Conservation (phyloP, 2,329 filamentous ascomycete species). For the Colletotrichum lupini region DNA sequence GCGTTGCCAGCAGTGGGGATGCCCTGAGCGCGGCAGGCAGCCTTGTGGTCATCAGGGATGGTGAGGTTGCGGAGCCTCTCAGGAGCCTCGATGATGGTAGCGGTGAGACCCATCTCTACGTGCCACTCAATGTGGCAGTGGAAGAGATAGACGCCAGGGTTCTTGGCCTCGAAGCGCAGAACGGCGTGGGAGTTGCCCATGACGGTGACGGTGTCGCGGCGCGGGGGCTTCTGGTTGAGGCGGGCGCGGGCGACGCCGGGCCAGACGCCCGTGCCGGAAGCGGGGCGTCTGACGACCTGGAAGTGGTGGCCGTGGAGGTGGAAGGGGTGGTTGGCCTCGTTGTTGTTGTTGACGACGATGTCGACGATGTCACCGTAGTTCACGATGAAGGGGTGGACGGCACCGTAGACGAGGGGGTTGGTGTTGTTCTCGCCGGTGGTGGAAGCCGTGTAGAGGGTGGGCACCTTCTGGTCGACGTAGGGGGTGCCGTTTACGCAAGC, state of each 20-base stretch:
- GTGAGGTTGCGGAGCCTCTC: conserved; percentile 64
- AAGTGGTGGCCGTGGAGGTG: conserved; percentile 68
- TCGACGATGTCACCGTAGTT: conserved; percentile 53
- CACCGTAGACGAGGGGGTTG: conserved; percentile 55
- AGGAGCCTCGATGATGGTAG: conserved; percentile 66
- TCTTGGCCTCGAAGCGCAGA: conserved; percentile 62
- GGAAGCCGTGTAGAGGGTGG: conserved; percentile 77
- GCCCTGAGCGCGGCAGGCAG: conserved; percentile 54
- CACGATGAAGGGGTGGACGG: conserved; percentile 54
- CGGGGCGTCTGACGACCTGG: conserved; percentile 58
- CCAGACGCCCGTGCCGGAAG: conserved; percentile 50
- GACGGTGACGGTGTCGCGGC: conserved; percentile 52
- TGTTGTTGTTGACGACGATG: conserved; percentile 62
- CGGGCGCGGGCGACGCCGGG: conserved; percentile 41
- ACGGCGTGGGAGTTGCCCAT: conserved; percentile 58
- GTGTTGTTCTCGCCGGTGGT: conserved; percentile 61
- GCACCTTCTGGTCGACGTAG: conserved; percentile 76
- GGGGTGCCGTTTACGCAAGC: conserved; percentile 73
- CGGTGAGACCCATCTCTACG: conserved; percentile 67
- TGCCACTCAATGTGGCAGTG: conserved; percentile 74
- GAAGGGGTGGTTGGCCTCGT: conserved; percentile 60
- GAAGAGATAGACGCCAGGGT: conserved; percentile 66
- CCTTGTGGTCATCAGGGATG: conserved; percentile 69
- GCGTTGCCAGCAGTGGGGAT: conserved; percentile 72
- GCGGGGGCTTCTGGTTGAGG: conserved; percentile 43